Percentiles rank a stretch among this genome's conserved stretches.
Evolutionary conservation across 768 basidiomycete species (phyloP).

Genomic region (Imleria badia): DNA sequence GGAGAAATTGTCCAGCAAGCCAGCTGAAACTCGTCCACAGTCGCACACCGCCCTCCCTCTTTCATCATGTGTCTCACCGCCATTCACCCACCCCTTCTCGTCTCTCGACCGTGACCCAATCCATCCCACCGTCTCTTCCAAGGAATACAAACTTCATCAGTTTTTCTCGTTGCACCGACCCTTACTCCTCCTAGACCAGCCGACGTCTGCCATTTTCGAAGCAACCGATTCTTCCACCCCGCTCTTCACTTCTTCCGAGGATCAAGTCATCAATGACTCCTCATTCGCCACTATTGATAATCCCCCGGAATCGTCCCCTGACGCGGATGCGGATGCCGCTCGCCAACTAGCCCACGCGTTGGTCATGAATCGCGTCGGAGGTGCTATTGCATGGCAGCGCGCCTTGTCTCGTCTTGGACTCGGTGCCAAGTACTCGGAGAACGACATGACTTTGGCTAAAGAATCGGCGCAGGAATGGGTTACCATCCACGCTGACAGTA

Average conservation of each 20-base stretch:
- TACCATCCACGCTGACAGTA: constrained; percentile 73
- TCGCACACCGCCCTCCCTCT: constrained; percentile 12
- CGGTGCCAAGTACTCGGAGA: constrained; percentile 48
- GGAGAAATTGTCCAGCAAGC: constrained; percentile 27
- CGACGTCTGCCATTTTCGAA: constrained; percentile 56
- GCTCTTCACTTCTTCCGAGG: constrained; percentile 17
- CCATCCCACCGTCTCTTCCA: constrained; percentile 59
- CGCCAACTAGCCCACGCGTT: constrained; percentile 75
- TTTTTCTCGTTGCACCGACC: constrained; percentile 85
- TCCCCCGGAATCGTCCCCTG: constrained; percentile 50
- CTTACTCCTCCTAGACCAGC: constrained; percentile 65
- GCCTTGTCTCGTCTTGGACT: constrained; percentile 66
- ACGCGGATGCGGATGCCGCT: constrained; percentile 78
- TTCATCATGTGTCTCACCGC: constrained; percentile 14
- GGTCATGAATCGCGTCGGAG: constrained; percentile 64
- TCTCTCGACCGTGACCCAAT: constrained; percentile 19
- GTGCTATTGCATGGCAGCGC: constrained; percentile 65
- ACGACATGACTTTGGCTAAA: constrained; percentile 50
- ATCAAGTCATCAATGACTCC: constrained; percentile 28
- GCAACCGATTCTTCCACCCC: constrained; percentile 21
- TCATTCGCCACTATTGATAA: constrained; percentile 38
- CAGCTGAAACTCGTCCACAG: constrained; percentile 22
- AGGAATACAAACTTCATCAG: constrained; percentile 77
- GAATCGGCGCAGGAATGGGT: constrained; percentile 61
- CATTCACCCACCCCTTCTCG: constrained; percentile 13